Evolutionary conservation across 148 eudicot species (phyloP), one percentile per base, ranked within the genome.

Genomic region (Diospyros lotus): DNA sequence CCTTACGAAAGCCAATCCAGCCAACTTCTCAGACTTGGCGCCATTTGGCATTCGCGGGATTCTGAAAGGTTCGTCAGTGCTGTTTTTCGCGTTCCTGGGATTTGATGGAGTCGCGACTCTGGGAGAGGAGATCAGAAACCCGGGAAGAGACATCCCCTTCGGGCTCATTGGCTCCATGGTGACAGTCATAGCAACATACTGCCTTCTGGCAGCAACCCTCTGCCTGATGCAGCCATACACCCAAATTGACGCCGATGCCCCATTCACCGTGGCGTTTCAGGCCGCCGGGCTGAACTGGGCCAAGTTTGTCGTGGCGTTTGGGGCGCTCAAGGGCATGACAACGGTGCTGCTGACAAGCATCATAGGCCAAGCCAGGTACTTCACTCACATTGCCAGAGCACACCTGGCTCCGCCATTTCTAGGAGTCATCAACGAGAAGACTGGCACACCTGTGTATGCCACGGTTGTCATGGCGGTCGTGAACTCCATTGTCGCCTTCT

Each of bases 31-130:
- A 0, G 42, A 68, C 42, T 88, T 88, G 71, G 68, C 66, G 0
- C 87, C 86, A 5, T 38, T 28, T 13, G 87, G 85, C 0, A 55
- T 68, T 0, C 84, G 82, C 0, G 92, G 92, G 1, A 55, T 89
- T 4, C 82, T 91, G 50, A 82, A 83, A 64, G 90, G 89, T 2
- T 86, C 96, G 1, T 85, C 92, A 0, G 84, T 88, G 56, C 69
- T 90, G 4, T 91, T 87, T 48, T 91, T 91, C 28, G 91, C 97
- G 0, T 91, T 84, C 66, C 87, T 91, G 45, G 91, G 91, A 74
- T 88, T 88, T 44, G 91, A 88, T 60, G 89, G 84, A 0, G 87
- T 88, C 28, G 68, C 91, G 10, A 88, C 91, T 9, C 64, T 88
- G 84, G 91, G 84, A 6, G 91, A 88, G 75, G 91, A 88, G 80